Evolutionary conservation across 306 rosid genomes (phyloP).

Genomic region (Prunus mongolica): DNA sequence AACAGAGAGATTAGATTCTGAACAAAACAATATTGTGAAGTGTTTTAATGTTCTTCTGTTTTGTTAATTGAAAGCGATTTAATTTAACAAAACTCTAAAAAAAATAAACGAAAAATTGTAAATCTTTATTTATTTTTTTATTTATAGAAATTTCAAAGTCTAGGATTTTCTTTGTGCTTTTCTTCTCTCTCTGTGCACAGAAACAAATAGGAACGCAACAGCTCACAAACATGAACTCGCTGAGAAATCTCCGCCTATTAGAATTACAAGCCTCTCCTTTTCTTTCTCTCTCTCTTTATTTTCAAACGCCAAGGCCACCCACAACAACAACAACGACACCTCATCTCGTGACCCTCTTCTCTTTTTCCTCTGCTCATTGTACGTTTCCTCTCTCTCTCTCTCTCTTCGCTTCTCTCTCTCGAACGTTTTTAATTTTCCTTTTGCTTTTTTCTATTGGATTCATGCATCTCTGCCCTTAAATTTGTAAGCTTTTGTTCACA

Average conservation of each 20-base stretch:
- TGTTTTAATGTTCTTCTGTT: not conserved
- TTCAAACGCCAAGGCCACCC: not conserved
- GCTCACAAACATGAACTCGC: conserved; percentile 21
- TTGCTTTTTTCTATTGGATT: not conserved
- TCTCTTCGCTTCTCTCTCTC: not conserved
- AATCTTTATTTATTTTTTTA: not conserved
- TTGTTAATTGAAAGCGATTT: not conserved
- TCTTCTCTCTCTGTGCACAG: conserved; percentile 4
- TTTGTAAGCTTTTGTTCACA: not conserved
- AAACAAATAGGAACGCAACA: not conserved
- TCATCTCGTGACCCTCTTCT: not conserved
- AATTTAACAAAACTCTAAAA: not conserved
- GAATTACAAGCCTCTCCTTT: conserved; percentile 11
- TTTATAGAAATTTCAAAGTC: not conserved
- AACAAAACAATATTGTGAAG: not conserved
- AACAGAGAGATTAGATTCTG: not conserved
- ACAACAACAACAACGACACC: not conserved
- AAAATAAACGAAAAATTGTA: not conserved
- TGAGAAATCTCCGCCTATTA: conserved; percentile 38
- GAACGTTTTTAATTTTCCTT: conserved; percentile 14
- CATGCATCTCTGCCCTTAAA: conserved; percentile 3
- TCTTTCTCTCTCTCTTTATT: not conserved
- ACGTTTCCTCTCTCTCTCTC: not conserved
- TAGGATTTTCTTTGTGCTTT: not conserved
- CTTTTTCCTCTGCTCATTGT: conserved; percentile 10